Evolutionary conservation across 208 protist species (phyloP).

Genomic region (Acanthamoeba culbertsoni): DNA sequence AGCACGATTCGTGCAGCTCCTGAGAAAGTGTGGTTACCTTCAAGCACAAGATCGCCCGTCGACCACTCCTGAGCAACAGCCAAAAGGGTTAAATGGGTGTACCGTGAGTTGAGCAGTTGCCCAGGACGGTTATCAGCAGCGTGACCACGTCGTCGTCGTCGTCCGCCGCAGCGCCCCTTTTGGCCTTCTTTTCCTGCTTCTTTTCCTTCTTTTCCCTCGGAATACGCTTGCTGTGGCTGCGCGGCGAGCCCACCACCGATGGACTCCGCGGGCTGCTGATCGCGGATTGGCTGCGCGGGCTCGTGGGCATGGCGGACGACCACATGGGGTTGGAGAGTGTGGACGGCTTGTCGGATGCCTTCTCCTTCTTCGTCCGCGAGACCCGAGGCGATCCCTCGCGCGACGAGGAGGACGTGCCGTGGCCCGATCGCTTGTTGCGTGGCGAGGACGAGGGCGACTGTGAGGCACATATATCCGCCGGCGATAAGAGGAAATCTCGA

Average conservation of each 20-base stretch:
- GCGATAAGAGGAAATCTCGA: too few relatives aligned
- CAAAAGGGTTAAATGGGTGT: not conserved
- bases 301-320: not conserved
- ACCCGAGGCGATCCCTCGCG: not conserved
- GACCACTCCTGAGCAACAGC: not conserved
- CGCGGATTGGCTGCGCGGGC: not conserved
- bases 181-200: not conserved
- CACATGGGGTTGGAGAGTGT: too few relatives aligned
- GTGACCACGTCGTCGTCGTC: not conserved
- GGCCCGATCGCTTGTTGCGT: not conserved
- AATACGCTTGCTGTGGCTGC: not conserved
- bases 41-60: not conserved
- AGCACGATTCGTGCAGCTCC: not conserved
- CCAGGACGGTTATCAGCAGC: not conserved
- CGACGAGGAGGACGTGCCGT: not conserved
- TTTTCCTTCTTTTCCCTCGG: not conserved
- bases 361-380: not conserved
- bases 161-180: not conserved
- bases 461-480: too few relatives aligned
- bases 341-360: not conserved
- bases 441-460: not conserved
- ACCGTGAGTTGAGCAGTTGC: slow-evolving; percentile 13
- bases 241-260: not conserved
- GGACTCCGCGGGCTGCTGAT: not conserved
- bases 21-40: not conserved